phyloP scores from a whole-genome alignment of 805 yeast species.

The Blastobotrys mokoenaii region DNA sequence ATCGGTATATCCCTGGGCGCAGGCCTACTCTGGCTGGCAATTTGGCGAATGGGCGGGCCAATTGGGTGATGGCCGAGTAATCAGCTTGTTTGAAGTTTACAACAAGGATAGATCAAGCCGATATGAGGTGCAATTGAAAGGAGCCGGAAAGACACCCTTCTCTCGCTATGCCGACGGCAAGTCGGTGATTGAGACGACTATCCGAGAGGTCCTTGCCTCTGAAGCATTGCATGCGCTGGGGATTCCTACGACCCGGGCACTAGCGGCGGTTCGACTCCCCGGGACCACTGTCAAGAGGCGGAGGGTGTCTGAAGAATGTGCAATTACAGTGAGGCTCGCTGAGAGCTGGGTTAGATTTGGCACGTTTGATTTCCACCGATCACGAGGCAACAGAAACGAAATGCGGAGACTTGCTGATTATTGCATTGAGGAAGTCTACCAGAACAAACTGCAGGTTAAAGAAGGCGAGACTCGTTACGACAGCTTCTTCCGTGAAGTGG shows the following conservation, averaged over 20 bases:
- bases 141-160: conserved; percentile 86
- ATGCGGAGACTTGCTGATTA: conserved; percentile 60
- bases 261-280: conserved; percentile 66
- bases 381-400: conserved; percentile 61
- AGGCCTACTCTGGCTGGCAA: conserved; percentile 93
- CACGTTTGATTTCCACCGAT: conserved; percentile 72
- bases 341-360: conserved; percentile 85
- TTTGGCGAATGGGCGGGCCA: conserved; percentile 97
- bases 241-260: conserved; percentile 79
- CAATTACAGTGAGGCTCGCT: conserved; percentile 76
- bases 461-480: conserved; percentile 47
- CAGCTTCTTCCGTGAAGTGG: conserved; percentile 60
- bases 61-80: conserved; percentile 90
- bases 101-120: conserved; percentile 34
- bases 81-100: conserved; percentile 65
- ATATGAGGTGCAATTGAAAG: conserved; percentile 77
- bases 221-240: conserved; percentile 76
- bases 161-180: conserved; percentile 96
- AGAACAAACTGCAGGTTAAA: conserved; percentile 27
- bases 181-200: conserved; percentile 80
- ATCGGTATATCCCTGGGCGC: conserved; percentile 69
- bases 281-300: conserved; percentile 67
- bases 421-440: conserved; percentile 56
- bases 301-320: conserved; percentile 63
- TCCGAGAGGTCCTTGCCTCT: conserved; percentile 79